Base-by-base conservation (phyloP, 225 moss, liverwort and hornwort genomes). In the Marchantia polymorpha region DNA sequence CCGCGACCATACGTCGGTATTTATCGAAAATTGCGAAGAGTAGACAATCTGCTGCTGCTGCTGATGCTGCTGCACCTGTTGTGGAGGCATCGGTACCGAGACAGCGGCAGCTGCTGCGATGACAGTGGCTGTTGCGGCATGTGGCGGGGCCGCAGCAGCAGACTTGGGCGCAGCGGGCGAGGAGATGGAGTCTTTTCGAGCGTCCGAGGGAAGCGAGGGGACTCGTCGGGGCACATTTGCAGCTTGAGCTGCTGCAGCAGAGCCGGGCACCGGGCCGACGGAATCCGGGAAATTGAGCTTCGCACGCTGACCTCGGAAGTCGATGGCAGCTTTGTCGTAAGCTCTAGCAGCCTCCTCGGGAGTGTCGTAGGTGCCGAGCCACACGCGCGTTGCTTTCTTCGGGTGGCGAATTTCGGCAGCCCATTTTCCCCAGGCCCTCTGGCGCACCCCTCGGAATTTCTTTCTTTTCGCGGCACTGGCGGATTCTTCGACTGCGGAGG, bases 351-450 rank as follows among this genome's bases (percentile, higher is more conserved):
- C 86, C 17, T 83, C 86, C 27, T 86, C 86, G 0, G 86, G 80
- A 15, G 86, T 83, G 12, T 83, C 86, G 31, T 83, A 86, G 0
- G 86, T 86, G 0, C 86, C 86, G 8, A 86, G 78, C 86, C 86
- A 86, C 60, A 86, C 83, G 12, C 86, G 80, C 11, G 86, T 83
- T n/a, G 86, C 86, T 54, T 86, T 83, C 74, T 78, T 80, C 0
- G 86, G 86, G 69, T 86, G 86, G 13, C 86, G 86, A 81, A 86
- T 86, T 74, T 86, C 86, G 0, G 86, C 86, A 6, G 86, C 86
- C 86, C 86, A 86, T 49, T 86, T 86, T 0, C 86, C 86, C 86
- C 86, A 86, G 14, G 83, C 86, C 50, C 86, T 77, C 50, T 81
- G 77, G 59, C 86, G 77, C 55, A 86, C 86, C 31, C 86, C 86